phyloP scores from a whole-genome alignment of 257 asterid genomes.

The Solanum raphanifolium region DNA sequence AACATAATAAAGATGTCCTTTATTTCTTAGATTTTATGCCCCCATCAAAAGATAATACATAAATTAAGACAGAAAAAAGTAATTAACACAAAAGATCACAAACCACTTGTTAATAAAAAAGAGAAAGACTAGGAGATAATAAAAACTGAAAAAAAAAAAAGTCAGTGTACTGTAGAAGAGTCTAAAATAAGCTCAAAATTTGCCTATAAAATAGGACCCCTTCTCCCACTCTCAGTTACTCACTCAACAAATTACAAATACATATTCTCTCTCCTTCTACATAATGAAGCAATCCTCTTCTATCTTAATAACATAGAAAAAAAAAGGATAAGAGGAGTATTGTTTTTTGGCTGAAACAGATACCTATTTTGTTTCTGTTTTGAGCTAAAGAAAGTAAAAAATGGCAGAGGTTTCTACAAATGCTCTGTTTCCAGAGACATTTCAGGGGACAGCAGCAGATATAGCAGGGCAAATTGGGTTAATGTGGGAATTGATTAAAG shows the following conservation, averaged over 20 bases:
- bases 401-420: slow-evolving; percentile 1
- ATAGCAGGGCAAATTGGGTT: slow-evolving; percentile 54
- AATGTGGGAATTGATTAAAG: slow-evolving; percentile 75
- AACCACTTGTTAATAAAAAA: not conserved
- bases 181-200: not conserved
- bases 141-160: not conserved
- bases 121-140: too few species aligned
- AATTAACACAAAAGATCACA: not conserved
- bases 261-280: not conserved
- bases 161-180: not conserved
- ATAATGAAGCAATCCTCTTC: not conserved
- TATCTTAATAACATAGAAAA: not conserved
- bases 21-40: not conserved
- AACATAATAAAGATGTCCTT: too few species aligned
- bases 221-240: slow-evolving; percentile 6
- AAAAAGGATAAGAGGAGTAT: not conserved
- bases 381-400: not conserved
- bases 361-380: not conserved
- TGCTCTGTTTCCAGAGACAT: not conserved
- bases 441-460: slow-evolving; percentile 43
- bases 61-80: not conserved
- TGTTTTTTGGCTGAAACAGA: not conserved
- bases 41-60: not conserved
- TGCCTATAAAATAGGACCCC: not conserved
- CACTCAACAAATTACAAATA: slow-evolving; percentile 10